phyloP scores from a whole-genome alignment of 2,329 filamentous ascomycete species.

The Pseudogymnoascus destructans region DNA sequence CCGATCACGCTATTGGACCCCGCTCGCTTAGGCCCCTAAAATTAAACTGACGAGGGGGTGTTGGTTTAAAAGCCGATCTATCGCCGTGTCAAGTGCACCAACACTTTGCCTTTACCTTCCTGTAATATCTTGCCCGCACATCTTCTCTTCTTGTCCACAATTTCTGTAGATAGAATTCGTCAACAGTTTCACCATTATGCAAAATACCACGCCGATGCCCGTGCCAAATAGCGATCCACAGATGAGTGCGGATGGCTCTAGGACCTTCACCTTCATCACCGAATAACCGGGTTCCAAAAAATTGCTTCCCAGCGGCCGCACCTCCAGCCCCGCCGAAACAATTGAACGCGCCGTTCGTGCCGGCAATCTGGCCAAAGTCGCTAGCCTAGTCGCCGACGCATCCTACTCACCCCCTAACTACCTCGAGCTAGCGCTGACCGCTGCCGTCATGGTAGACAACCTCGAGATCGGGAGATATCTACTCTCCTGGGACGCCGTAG shows the following conservation, averaged over 20 bases:
- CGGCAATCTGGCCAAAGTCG: background rate
- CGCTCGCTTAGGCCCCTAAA: too few relatives aligned
- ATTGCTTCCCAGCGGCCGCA: background rate
- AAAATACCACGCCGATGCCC: background rate
- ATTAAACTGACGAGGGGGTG: too few relatives aligned
- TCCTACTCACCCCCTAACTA: background rate
- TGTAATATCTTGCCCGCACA: background rate
- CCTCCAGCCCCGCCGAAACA: background rate
- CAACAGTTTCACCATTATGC: background rate
- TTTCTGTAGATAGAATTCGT: background rate
- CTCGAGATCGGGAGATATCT: background rate
- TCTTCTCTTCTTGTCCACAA: background rate
- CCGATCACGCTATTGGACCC: too few relatives aligned
- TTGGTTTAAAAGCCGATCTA: background rate
- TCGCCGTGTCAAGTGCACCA: background rate
- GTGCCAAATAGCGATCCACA: background rate
- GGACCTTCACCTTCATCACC: too few relatives aligned
- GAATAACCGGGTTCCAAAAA: background rate
- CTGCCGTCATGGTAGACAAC: background rate
- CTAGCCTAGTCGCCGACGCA: background rate
- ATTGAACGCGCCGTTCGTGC: background rate
- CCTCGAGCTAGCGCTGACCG: background rate
- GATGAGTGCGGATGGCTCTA: background rate
- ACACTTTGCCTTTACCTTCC: background rate
- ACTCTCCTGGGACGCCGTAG: too few relatives aligned